Evolutionary conservation across 177 flowering plant species (phyloP).

Genomic region (Telopea speciosissima): DNA sequence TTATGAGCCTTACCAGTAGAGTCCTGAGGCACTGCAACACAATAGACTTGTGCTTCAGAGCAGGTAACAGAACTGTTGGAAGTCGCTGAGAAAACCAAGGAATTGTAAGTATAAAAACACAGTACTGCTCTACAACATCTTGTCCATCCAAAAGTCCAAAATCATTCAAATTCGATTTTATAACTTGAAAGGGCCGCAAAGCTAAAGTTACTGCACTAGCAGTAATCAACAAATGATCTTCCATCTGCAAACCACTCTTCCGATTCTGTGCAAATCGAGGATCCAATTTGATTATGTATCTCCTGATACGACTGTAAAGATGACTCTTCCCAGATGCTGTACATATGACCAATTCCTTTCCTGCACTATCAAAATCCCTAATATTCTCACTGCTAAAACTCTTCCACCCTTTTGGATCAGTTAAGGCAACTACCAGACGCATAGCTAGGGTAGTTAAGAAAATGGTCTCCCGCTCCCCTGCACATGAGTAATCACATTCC

Average conservation of each 20-base stretch:
- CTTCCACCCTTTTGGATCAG: slow-evolving; percentile 80
- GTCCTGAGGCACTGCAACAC: slow-evolving; percentile 61
- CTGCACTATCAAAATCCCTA: slow-evolving; percentile 47
- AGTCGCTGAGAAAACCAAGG: slow-evolving; percentile 74
- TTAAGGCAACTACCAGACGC: slow-evolving; percentile 66
- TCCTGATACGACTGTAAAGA: slow-evolving; percentile 52
- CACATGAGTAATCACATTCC: slow-evolving; percentile 34
- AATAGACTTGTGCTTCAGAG: slow-evolving; percentile 70
- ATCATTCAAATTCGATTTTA: slow-evolving; percentile 20
- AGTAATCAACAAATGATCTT: slow-evolving; percentile 62
- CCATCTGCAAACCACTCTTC: slow-evolving; percentile 27
- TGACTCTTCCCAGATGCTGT: slow-evolving; percentile 50
- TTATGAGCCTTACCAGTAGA: slow-evolving; percentile 60
- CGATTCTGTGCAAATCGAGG: slow-evolving; percentile 21
- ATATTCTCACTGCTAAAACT: slow-evolving; percentile 19
- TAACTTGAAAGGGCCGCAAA: slow-evolving; percentile 67
- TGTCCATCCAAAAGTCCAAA: slow-evolving; percentile 23
- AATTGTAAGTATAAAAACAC: slow-evolving; percentile 59
- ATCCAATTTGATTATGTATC: slow-evolving; percentile 47
- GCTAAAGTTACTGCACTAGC: slow-evolving; percentile 84
- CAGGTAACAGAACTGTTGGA: slow-evolving; percentile 70
- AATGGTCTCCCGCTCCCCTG: slow-evolving; percentile 30
- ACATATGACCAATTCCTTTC: slow-evolving; percentile 42
- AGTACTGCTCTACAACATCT: slow-evolving; percentile 52
- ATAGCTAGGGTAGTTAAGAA: slow-evolving; percentile 52